Evolutionary conservation across 257 asterid genomes (phyloP).

Genomic region (Ajuga chamaepitys): DNA sequence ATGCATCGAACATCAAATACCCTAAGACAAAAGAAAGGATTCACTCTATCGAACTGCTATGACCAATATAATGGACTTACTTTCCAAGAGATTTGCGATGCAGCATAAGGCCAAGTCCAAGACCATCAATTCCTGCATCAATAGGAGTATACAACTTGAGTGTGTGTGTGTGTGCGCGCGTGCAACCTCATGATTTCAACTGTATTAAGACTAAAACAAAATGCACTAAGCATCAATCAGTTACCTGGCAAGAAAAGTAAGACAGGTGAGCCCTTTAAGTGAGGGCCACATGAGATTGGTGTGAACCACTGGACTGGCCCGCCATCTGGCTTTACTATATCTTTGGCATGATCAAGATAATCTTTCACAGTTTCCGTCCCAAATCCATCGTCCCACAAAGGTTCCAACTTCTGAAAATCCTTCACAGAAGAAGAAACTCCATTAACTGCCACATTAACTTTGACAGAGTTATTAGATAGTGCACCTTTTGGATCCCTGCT

Average conservation of each 20-base stretch:
- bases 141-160: not conserved
- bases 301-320: too few species aligned
- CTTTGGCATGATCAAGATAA: constrained; percentile 58
- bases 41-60: not conserved
- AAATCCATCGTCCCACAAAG: constrained; percentile 95
- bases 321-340: too few species aligned
- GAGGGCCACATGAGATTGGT: constrained; percentile 73
- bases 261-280: constrained; percentile 56
- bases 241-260: constrained; percentile 91
- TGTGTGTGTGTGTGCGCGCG: too few species aligned
- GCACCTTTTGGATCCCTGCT: constrained; percentile 38
- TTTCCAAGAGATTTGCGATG: constrained; percentile 87
- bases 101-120: constrained; percentile 79
- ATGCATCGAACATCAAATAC: constrained; percentile 88
- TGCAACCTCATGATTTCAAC: constrained; percentile 1
- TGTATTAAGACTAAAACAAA: not conserved
- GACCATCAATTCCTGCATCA: constrained; percentile 82
- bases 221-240: constrained; percentile 1
- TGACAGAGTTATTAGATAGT: constrained; percentile 26
- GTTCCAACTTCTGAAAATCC: constrained; percentile 33
- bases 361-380: constrained; percentile 73
- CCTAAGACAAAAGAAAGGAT: constrained; percentile 35
- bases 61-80: constrained; percentile 29
- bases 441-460: too few species aligned
- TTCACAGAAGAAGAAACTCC: constrained; percentile 32